Evolutionary conservation across 331 rosid genomes (phyloP).

Genomic region (Ulmus americana): DNA sequence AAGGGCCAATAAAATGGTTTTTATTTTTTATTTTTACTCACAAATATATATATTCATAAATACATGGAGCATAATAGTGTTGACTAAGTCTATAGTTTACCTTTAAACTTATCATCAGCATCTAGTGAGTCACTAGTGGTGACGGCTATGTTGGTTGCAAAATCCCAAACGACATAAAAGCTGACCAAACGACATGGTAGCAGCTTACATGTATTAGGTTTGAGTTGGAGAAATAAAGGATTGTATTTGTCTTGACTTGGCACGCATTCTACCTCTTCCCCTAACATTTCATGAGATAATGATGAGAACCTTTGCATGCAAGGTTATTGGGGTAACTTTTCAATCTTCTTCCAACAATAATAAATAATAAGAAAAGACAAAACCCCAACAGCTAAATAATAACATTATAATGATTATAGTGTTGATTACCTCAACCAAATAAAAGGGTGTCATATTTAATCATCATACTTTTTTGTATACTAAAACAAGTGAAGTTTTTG

Average conservation of each 20-base stretch:
- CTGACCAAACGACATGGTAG: neutral
- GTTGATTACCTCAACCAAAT: neutral
- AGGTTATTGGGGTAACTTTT: neutral
- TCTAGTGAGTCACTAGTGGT: too few relatives aligned
- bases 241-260: constrained; percentile 4
- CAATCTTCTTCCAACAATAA: neutral
- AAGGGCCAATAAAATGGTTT: too few relatives aligned
- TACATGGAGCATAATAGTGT: neutral
- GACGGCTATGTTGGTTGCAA: too few relatives aligned
- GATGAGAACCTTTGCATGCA: constrained; percentile 16
- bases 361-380: neutral
- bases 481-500: too few relatives aligned
- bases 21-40: too few relatives aligned
- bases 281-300: neutral
- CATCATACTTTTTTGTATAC: too few relatives aligned
- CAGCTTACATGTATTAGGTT: neutral
- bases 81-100: neutral
- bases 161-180: neutral
- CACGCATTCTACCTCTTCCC: neutral
- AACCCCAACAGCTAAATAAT: neutral
- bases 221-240: neutral
- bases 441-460: neutral
- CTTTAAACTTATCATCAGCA: too few relatives aligned
- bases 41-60: neutral
- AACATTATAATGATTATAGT: neutral